These are phyloP conservation scores for Triangularia setosa DNA, from an alignment of 2,329 filamentous ascomycete species.

Conservation along the genomic window DNA sequence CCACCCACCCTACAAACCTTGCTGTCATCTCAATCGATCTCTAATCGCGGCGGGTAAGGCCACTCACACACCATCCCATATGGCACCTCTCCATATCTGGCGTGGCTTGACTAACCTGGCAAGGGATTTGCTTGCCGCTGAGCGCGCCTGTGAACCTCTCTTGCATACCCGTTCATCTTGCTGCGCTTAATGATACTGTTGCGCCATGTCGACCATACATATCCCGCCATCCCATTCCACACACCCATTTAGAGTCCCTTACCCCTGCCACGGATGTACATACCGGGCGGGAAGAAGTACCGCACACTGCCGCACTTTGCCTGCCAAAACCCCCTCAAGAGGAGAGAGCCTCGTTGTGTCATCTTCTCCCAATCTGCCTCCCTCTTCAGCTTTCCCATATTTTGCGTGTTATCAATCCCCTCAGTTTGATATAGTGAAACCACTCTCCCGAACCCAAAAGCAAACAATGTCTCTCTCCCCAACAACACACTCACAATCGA, in stretches of 20 bases:
- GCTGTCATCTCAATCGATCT: background rate
- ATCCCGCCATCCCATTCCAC: background rate
- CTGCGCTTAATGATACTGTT: slow-evolving; percentile 20
- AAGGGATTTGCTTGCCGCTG: background rate
- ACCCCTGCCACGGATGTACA: slow-evolving; percentile 6
- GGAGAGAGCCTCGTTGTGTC: background rate
- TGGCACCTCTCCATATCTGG: background rate
- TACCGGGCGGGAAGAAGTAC: background rate
- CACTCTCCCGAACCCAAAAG: background rate
- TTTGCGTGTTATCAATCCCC: too few species aligned
- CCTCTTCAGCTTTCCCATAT: background rate
- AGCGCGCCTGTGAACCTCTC: background rate
- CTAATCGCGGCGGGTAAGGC: background rate
- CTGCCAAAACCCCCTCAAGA: background rate
- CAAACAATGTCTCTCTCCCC: background rate
- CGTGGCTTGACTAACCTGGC: background rate
- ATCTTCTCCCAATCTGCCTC: background rate
- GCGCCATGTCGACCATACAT: slow-evolving; percentile 8
- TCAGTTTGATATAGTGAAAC: background rate
- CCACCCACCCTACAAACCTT: background rate
- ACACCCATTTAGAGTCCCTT: background rate
- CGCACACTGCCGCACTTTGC: background rate
- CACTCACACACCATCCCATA: background rate
- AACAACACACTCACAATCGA: background rate
- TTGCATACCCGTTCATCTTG: background rate